phyloP scores from a whole-genome alignment of 2,329 filamentous ascomycete species.

The Emergomyces orientalis region DNA sequence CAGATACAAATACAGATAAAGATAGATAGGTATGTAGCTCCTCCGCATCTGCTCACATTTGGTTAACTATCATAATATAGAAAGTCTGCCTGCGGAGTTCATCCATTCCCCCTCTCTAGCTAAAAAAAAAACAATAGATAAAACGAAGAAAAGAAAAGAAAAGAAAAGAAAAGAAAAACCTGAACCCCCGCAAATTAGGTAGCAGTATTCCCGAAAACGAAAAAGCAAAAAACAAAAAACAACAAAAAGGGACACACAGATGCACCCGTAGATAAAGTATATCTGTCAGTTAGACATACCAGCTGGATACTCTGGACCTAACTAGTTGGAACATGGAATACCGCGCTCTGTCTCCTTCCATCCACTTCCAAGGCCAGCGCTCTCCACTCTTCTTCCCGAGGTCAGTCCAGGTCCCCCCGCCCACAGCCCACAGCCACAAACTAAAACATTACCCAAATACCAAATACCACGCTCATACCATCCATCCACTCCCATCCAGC shows the following conservation, averaged over 20 bases:
- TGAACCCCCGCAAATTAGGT: background rate
- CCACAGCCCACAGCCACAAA: slow-evolving; percentile 4
- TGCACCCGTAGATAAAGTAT: too few species aligned
- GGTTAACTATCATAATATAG: background rate
- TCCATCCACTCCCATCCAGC: background rate
- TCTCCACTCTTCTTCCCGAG: background rate
- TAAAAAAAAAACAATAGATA: background rate
- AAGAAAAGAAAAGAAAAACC: too few species aligned
- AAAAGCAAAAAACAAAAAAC: too few species aligned
- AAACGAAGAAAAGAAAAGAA: background rate
- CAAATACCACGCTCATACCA: background rate
- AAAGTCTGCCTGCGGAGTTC: background rate
- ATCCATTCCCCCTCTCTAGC: too few species aligned
- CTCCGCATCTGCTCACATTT: too few species aligned
- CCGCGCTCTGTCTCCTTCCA: background rate
- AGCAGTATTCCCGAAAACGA: background rate
- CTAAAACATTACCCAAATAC: background rate
- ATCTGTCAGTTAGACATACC: background rate
- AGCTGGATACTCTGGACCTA: too few species aligned
- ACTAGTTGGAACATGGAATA: too few species aligned
- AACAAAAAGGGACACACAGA: too few species aligned
- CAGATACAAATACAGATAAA: too few species aligned
- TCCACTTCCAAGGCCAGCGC: background rate
- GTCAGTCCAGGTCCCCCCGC: too few species aligned
- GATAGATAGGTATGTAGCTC: too few species aligned